Conservation (phyloP, 1,139 yeast genomes). For the Debaryomyces fabryi region DNA sequence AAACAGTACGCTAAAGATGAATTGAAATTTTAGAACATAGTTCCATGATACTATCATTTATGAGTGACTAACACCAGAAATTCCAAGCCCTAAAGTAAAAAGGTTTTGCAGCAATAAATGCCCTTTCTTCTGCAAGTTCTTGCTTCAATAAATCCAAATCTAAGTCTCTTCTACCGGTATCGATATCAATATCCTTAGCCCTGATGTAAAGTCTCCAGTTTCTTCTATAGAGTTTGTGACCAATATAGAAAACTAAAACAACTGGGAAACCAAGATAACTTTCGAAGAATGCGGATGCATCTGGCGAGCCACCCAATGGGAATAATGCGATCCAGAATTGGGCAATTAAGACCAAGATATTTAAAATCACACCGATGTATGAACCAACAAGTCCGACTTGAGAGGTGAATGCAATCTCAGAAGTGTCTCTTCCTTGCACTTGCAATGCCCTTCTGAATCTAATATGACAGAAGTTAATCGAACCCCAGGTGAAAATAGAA, state of each 20-base stretch:
- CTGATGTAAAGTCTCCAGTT: slow-evolving; percentile 53
- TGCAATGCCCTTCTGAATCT: slow-evolving; percentile 77
- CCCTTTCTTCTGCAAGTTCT: slow-evolving; percentile 66
- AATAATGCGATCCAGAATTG: slow-evolving; percentile 80
- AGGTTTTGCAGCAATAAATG: slow-evolving; percentile 53
- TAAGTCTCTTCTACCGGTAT: slow-evolving; percentile 69
- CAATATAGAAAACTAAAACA: slow-evolving; percentile 55
- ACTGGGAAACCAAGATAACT: slow-evolving; percentile 67
- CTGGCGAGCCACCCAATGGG: slow-evolving; percentile 62
- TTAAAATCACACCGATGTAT: slow-evolving; percentile 59
- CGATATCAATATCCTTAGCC: slow-evolving; percentile 61
- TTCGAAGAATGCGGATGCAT: slow-evolving; percentile 60
- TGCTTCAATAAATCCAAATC: slow-evolving; percentile 67
- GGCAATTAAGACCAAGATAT: slow-evolving; percentile 67
- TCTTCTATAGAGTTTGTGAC: slow-evolving; percentile 58
- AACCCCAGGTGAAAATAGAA: slow-evolving; percentile 82
- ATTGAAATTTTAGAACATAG: not conserved
- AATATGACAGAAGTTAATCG: slow-evolving; percentile 74
- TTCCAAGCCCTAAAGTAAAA: slow-evolving; percentile 52
- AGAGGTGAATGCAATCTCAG: slow-evolving; percentile 70
- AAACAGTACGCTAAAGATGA: not conserved
- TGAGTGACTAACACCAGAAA: slow-evolving; percentile 58
- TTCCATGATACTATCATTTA: not conserved
- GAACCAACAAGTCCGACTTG: slow-evolving; percentile 76
- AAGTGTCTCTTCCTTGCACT: slow-evolving; percentile 62